Base-by-base conservation (phyloP, 805 yeast species). In the Candida morakotiae region DNA sequence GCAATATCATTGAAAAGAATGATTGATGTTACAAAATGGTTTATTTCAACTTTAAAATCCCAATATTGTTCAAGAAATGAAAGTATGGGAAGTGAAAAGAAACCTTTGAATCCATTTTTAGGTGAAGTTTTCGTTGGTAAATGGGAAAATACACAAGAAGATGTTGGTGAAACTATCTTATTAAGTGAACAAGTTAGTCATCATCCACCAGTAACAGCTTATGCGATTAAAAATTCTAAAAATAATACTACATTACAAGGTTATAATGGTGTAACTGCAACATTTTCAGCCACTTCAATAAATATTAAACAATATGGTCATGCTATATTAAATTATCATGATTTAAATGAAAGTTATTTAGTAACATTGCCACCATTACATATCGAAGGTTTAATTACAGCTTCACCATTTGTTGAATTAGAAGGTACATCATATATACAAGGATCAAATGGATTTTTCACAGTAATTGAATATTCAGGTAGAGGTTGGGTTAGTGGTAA, bases 201-300 rank as follows among this genome's bases (percentile, higher is more conserved):
- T 64, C 98, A 93, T 60, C 98, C 98, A 13, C 98, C 98, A 18
- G 82, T 85, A 24, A 89, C 98, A n/a, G 97, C 93, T 5, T 93
- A 88, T 57, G 77, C 88, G 29, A 75, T 93, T 39, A 66, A 76
- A 53, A 88, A 88, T 57, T 84, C 80, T 44, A 76, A 78, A 51
- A 73, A 82, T 58, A 73, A 81, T 23, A 81, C 83, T 18, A 62
- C 68, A 28, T 68, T 88, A 44, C 85, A 89, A 60, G 98, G 98
- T 37, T 91, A 87, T 65, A 89, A 86, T 55, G 91, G 91, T 27
- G 77, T 91, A 53, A 84, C 78, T 60, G 89, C 97, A 18, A 77
- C 86, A 16, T 82, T 93, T 64, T 73, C 89, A 17, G 72, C 88
- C 29, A 71, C 88, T 9, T 77, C 93, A 34, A 72, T 93, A 49